These are phyloP conservation scores for Cruciata laevipes DNA, from an alignment of 257 asterid genomes.

Conservation along the genomic window DNA sequence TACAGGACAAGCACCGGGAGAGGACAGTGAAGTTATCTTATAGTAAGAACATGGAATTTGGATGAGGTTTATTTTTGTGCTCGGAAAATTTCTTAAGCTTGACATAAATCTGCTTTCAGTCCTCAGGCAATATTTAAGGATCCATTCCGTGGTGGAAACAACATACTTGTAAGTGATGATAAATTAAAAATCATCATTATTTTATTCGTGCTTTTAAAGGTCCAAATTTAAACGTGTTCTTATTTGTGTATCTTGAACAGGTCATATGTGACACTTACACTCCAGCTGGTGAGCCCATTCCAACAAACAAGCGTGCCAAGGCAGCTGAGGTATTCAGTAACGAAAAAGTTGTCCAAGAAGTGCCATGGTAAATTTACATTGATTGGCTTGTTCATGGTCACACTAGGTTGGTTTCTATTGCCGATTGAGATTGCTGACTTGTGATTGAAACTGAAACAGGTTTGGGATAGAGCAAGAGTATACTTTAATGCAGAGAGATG, in stretches of 20 bases:
- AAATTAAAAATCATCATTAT: not conserved
- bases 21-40: slow-evolving; percentile 95
- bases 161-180: slow-evolving; percentile 67
- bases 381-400: not conserved
- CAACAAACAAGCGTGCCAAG: slow-evolving; percentile 81
- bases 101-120: slow-evolving; percentile 31
- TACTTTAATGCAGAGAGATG: slow-evolving; percentile 77
- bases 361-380: slow-evolving; percentile 63
- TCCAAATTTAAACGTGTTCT: not conserved
- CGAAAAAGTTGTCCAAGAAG: slow-evolving; percentile 64
- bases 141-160: slow-evolving; percentile 96
- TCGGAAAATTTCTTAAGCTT: slow-evolving; percentile 3
- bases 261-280: slow-evolving; percentile 92
- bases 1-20: slow-evolving; percentile 98
- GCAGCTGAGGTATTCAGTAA: slow-evolving; percentile 90
- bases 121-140: slow-evolving; percentile 98
- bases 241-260: slow-evolving; percentile 30
- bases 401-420: not conserved
- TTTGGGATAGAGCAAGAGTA: slow-evolving; percentile 91
- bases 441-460: slow-evolving; percentile 37
- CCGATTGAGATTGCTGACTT: slow-evolving; percentile 2
- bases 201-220: not conserved
- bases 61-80: not conserved
- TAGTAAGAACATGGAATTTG: slow-evolving; percentile 48
- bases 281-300: slow-evolving; percentile 94